Conservation (phyloP, 129 eudicot species). For the Flaveria robusta region DNA sequence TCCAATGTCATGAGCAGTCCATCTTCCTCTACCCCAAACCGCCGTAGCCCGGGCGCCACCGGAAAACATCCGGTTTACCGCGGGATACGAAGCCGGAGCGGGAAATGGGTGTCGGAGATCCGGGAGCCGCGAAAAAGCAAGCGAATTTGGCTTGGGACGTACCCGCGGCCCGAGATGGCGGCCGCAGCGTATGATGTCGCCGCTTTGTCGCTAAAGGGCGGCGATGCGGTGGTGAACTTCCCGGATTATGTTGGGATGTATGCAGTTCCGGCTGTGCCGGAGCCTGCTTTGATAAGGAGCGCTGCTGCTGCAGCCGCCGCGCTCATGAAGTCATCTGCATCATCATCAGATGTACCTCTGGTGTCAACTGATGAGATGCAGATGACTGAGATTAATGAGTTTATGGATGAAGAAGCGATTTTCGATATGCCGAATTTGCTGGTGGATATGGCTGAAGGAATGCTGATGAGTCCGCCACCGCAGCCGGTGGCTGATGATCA, state of each 20-base stretch:
- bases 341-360: neutral
- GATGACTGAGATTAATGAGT: conserved; percentile 25
- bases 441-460: conserved; percentile 60
- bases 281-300: conserved; percentile 35
- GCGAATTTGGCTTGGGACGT: conserved; percentile 56
- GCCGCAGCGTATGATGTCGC: conserved; percentile 58
- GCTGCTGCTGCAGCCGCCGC: conserved; percentile 48
- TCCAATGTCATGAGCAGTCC: conserved; percentile 27
- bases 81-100: conserved; percentile 51
- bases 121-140: conserved; percentile 56
- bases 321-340: conserved; percentile 8
- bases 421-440: conserved; percentile 51
- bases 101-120: conserved; percentile 59
- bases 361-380: neutral
- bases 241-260: conserved; percentile 27
- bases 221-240: conserved; percentile 41
- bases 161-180: conserved; percentile 56
- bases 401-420: conserved; percentile 45
- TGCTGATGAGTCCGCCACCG: conserved; percentile 60
- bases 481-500: conserved; percentile 21
- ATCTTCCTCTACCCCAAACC: conserved; percentile 27
- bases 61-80: conserved; percentile 42
- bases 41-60: conserved; percentile 20
- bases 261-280: conserved; percentile 28
- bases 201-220: conserved; percentile 43